These are phyloP conservation scores for Microstegium vimineum DNA, from an alignment of 176 grass and related monocot species.

Conservation along the genomic window DNA sequence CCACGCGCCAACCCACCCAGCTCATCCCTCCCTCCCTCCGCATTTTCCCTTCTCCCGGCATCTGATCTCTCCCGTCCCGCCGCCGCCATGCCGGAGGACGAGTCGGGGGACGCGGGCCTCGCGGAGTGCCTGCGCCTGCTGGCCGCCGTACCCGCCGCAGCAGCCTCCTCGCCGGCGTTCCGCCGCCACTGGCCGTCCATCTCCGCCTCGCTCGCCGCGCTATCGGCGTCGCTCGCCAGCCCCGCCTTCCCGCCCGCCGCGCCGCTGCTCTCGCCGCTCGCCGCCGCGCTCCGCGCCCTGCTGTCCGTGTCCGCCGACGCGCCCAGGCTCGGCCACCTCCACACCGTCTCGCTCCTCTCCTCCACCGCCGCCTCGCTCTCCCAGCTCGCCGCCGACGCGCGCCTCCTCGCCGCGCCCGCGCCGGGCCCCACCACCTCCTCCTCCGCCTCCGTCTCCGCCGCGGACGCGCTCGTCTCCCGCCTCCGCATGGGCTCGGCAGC, in stretches of 20 bases:
- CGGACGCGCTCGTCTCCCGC: conserved; percentile 27
- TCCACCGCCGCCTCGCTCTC: conserved; percentile 34
- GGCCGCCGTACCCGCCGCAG: conserved; percentile 27
- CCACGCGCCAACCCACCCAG: conserved; percentile 11
- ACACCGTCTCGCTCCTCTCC: conserved; percentile 57
- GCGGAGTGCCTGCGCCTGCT: conserved; percentile 48
- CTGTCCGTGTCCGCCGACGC: conserved; percentile 22
- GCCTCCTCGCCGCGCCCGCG: conserved; percentile 27
- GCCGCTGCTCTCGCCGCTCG: conserved; percentile 44
- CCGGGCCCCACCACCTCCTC: not conserved
- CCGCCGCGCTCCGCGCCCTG: conserved; percentile 37
- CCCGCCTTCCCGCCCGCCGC: conserved; percentile 31
- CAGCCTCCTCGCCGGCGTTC: conserved; percentile 25
- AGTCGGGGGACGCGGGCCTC: not conserved
- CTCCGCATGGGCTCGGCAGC: conserved; percentile 36
- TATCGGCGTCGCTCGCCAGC: conserved; percentile 41
- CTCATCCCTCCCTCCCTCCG: not conserved
- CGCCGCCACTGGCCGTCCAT: conserved; percentile 57
- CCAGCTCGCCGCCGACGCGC: conserved; percentile 48
- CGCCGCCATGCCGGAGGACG: not conserved
- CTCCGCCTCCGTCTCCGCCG: not conserved
- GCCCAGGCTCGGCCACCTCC: conserved; percentile 53
- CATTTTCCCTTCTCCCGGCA: not conserved
- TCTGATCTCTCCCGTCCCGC: not conserved
- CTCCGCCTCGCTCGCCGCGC: conserved; percentile 29